Conservation (phyloP, 805 yeast species). For the Scheffersomyces spartinae region DNA sequence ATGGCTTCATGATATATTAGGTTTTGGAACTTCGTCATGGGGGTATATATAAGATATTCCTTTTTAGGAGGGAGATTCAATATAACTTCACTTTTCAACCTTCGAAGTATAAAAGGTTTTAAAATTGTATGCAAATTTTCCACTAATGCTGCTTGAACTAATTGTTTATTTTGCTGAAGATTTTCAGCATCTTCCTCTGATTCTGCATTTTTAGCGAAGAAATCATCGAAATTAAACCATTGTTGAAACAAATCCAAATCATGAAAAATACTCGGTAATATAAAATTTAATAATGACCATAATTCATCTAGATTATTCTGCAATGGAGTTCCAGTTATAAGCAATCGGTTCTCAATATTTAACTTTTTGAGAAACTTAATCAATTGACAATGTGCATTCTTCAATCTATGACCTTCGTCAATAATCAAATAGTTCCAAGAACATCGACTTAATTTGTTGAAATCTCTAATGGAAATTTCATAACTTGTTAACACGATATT, state of each 20-base stretch:
- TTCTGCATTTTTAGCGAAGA: constrained; percentile 18
- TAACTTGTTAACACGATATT: constrained; percentile 71
- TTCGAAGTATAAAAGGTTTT: constrained; percentile 76
- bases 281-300: constrained; percentile 86
- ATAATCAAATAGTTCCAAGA: constrained; percentile 80
- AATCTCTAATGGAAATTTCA: constrained; percentile 68
- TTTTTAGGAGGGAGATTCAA: constrained; percentile 73
- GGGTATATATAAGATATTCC: constrained; percentile 73
- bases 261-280: constrained; percentile 85
- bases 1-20: constrained; percentile 48
- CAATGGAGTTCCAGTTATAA: constrained; percentile 92
- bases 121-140: constrained; percentile 76
- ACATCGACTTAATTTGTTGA: constrained; percentile 35
- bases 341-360: constrained; percentile 56
- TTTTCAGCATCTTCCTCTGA: not conserved
- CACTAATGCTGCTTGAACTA: constrained; percentile 31
- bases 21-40: constrained; percentile 52
- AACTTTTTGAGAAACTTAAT: constrained; percentile 61
- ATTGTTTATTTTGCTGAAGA: not conserved
- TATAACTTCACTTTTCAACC: constrained; percentile 68
- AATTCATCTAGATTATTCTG: constrained; percentile 85
- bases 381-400: constrained; percentile 70
- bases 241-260: constrained; percentile 83
- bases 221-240: constrained; percentile 81
- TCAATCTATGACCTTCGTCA: constrained; percentile 92